Base-by-base conservation (phyloP, 345 rosid species). In the Leavenworthia alabamica region DNA sequence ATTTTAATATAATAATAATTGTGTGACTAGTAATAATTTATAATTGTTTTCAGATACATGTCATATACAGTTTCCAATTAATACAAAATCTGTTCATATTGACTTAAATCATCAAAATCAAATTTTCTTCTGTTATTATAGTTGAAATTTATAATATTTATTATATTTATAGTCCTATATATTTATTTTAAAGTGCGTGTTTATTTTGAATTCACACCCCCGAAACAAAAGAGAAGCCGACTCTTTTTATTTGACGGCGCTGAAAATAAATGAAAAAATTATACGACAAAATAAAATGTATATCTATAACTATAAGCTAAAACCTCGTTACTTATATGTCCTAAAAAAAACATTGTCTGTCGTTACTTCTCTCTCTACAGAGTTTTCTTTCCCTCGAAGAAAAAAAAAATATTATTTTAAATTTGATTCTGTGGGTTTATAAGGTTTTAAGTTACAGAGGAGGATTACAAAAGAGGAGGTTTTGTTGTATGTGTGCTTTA, bases 311-410 rank as follows among this genome's bases (percentile, higher is more conserved):
- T n/a, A n/a, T 32, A 6, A 37, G 19, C 60, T 31, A 23, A 56
- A 56, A 56, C 75, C 60, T 56, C 33, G 60, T 71, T 33, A 41
- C 10, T n/a, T n/a, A n/a, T n/a, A n/a, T 41, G 47, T 63, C 70
- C 44, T n/a, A n/a, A 45, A 33, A 27, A 8, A 37, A 60, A 49
- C 72, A 49, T 60, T 23, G 10, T n/a, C 57, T 45, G n/a, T n/a
- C n/a, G 26, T 7, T 54, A 11, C 52, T 12, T 53, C 62, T 62
- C 49, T 62, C 33, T 49, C 55, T 64, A 15, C 66, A 63, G 70
- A 64, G 75, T n/a, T 71, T 63, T 71, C 75, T 71, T 71, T 71
- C 65, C 53, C 59, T 56, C 54, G 27, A 71, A 71, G 75, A 32
- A 56, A 71, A 6, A 54, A 23, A 13, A n/a, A n/a, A n/a, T n/a